Conservation (phyloP, 164 flowering plant species). For the Aristolochia contorta region DNA sequence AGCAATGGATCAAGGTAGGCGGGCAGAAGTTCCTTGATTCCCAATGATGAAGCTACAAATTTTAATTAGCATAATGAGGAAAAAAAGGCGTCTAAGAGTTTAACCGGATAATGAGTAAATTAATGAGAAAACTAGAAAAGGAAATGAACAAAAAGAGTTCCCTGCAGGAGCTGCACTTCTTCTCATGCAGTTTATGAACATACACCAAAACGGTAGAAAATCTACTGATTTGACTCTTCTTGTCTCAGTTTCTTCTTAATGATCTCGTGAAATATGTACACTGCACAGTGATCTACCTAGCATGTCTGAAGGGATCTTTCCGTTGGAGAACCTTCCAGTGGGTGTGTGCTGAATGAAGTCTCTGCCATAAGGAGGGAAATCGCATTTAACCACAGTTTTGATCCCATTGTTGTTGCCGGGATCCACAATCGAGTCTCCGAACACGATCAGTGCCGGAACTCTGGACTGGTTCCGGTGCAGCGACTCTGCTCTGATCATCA, state of each 20-base stretch:
- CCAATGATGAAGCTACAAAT: conserved; percentile 1
- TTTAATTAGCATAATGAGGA: neutral
- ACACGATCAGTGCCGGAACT: conserved; percentile 40
- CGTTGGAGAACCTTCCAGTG: conserved; percentile 65
- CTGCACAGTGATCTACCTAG: conserved; percentile 1
- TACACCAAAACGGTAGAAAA: neutral
- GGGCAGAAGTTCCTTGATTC: conserved; percentile 12
- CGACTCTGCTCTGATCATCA: no score
- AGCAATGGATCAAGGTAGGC: conserved; percentile 5
- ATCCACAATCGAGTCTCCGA: conserved; percentile 77
- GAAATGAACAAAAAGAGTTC: no score
- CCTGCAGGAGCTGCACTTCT: no score
- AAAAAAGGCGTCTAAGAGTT: no score
- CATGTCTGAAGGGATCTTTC: conserved; percentile 23
- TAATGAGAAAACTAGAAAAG: no score
- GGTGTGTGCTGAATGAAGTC: conserved; percentile 42
- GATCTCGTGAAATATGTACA: no score
- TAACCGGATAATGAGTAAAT: no score
- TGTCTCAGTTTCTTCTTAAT: no score
- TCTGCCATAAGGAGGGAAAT: conserved; percentile 61
- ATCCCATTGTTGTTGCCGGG: conserved; percentile 59
- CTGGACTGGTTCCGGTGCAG: no score
- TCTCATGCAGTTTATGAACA: neutral
- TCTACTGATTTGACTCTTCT: no score
- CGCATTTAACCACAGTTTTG: conserved; percentile 42